Evolutionary conservation across 2,329 filamentous ascomycete species (phyloP).

Genomic region (Nemania sp.): DNA sequence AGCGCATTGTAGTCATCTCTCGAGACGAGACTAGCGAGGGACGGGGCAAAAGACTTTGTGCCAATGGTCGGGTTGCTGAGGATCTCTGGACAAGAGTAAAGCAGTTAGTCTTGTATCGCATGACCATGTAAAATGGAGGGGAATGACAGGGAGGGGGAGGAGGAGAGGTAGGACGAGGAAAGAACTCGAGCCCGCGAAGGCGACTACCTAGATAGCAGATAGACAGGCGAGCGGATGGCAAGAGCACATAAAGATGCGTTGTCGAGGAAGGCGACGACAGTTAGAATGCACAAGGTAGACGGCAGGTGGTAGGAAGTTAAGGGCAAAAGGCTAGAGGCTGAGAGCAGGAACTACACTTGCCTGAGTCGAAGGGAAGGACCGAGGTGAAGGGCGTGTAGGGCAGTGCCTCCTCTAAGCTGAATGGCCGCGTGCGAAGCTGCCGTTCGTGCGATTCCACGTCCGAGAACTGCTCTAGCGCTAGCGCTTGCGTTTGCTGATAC

Average conservation of each 20-base stretch:
- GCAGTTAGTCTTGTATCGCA: conserved; percentile 17
- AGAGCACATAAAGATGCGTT: background rate
- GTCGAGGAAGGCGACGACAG: conserved; percentile 3
- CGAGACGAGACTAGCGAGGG: conserved; percentile 56
- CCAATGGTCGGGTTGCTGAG: conserved; percentile 68
- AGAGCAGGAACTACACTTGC: conserved; percentile 50
- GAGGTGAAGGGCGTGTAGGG: conserved; percentile 84
- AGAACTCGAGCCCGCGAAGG: no score
- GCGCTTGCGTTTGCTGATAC: background rate
- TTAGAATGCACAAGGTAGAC: no score
- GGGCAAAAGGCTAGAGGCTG: background rate
- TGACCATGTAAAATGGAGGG: no score
- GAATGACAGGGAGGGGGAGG: no score
- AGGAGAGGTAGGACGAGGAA: no score
- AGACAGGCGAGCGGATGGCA: background rate
- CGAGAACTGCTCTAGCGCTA: background rate
- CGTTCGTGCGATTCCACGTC: conserved; percentile 20
- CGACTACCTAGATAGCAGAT: no score
- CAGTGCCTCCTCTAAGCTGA: conserved; percentile 74
- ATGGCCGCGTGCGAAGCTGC: conserved; percentile 47
- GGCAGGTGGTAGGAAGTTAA: no score
- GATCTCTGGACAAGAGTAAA: conserved; percentile 54
- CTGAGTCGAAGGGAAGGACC: conserved; percentile 76
- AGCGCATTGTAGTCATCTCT: conserved; percentile 66
- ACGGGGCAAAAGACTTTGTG: conserved; percentile 56